Conservation (phyloP, 768 basidiomycete species). For the Sporobolomyces pararoseus region DNA sequence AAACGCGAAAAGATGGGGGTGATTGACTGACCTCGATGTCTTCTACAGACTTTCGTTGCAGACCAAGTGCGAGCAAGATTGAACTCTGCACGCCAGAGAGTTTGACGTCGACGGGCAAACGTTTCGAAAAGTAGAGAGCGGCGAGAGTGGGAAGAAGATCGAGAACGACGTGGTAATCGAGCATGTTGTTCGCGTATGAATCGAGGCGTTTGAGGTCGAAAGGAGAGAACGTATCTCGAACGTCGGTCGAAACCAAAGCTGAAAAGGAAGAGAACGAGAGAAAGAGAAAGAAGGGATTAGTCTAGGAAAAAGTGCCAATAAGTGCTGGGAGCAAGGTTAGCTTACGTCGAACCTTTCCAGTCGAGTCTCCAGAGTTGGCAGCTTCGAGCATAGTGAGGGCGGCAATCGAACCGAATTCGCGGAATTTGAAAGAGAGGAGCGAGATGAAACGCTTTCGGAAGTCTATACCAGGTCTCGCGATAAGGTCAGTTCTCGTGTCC, state of each 20-base stretch:
- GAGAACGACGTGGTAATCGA: conserved; percentile 93
- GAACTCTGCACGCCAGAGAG: conserved; percentile 86
- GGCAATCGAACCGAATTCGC: conserved; percentile 83
- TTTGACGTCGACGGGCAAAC: conserved; percentile 59
- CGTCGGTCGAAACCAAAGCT: conserved; percentile 57
- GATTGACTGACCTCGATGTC: conserved; percentile 66
- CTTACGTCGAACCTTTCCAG: conserved; percentile 27
- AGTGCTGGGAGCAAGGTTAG: too few relatives aligned
- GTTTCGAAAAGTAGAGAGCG: conserved; percentile 73
- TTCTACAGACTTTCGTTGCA: conserved; percentile 85
- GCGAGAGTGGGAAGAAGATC: conserved; percentile 82
- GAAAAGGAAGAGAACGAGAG: conserved; percentile 45
- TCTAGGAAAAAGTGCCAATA: too few relatives aligned
- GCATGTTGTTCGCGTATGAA: conserved; percentile 82
- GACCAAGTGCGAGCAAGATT: conserved; percentile 79
- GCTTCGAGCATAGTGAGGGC: conserved; percentile 85
- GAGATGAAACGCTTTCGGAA: conserved; percentile 86
- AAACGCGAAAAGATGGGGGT: neutral
- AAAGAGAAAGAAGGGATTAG: neutral
- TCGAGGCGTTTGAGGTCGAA: conserved; percentile 95
- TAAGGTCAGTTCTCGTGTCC: neutral
- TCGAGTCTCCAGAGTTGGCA: conserved; percentile 55
- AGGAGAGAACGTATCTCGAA: conserved; percentile 68
- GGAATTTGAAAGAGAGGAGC: conserved; percentile 87
- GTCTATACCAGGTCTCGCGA: conserved; percentile 56